Percentiles rank a stretch among this genome's conserved stretches.
These are phyloP conservation scores for Keqinozyma sinolaborantium DNA, from an alignment of 1,139 yeast genomes.

Conservation along the genomic window DNA sequence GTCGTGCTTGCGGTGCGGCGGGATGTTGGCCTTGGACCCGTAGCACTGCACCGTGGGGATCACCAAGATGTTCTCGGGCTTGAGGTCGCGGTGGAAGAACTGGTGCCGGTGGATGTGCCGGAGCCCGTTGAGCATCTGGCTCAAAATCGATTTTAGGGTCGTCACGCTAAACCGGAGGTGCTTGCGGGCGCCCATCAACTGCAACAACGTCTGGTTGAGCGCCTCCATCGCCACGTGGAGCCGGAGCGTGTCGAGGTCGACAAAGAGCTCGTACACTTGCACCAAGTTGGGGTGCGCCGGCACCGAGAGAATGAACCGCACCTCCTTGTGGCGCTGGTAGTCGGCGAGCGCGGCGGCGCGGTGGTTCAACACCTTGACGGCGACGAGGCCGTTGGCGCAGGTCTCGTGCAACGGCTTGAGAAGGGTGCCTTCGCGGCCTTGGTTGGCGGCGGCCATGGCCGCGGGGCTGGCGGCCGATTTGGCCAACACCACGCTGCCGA, in stretches of 20 bases:
- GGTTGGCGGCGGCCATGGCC: slow-evolving; percentile 10
- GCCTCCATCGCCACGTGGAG: slow-evolving; percentile 87
- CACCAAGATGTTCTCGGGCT: slow-evolving; percentile 72
- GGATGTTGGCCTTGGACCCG: slow-evolving; percentile 39
- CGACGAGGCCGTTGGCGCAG: slow-evolving; percentile 48
- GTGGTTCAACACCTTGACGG: slow-evolving; percentile 77
- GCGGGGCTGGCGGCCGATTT: slow-evolving; percentile 24
- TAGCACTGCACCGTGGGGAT: slow-evolving; percentile 54
- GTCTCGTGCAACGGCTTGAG: slow-evolving; percentile 42
- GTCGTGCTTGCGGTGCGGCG: slow-evolving; percentile 35
- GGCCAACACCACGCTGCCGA: slow-evolving; percentile 71
- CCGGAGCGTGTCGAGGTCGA: slow-evolving; percentile 55
- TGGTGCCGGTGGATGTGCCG: slow-evolving; percentile 74
- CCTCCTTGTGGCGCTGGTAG: slow-evolving; percentile 68
- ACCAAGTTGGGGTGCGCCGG: slow-evolving; percentile 73
- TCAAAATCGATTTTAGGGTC: slow-evolving; percentile 61
- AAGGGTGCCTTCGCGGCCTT: slow-evolving; percentile 35
- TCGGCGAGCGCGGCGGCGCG: slow-evolving; percentile 48
- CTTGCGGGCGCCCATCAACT: slow-evolving; percentile 60
- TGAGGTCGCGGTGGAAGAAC: slow-evolving; percentile 87
- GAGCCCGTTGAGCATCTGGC: slow-evolving; percentile 73
- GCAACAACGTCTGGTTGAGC: slow-evolving; percentile 77
- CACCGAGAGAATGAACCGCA: slow-evolving; percentile 64
- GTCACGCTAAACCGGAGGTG: slow-evolving; percentile 48
- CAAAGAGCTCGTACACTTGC: slow-evolving; percentile 72